Percentiles rank a stretch among this genome's conserved stretches.
Conservation (phyloP, 345 rosid species). For the Triadica sebifera region DNA sequence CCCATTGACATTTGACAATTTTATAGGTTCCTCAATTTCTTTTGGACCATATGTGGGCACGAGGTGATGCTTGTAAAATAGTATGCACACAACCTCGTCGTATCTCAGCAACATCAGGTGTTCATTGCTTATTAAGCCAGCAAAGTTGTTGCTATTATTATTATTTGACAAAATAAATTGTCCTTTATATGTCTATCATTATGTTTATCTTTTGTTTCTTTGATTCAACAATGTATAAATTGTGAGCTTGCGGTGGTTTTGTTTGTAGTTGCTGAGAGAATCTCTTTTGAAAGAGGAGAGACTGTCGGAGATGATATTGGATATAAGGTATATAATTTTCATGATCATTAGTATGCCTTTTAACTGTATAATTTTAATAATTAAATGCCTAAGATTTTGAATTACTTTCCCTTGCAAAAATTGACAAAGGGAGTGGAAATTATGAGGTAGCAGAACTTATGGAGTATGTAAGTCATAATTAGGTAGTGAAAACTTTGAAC, state of each 20-base stretch:
- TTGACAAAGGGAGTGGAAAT: neutral
- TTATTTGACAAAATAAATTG: slow-evolving; percentile 1
- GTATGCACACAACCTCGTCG: slow-evolving; percentile 98
- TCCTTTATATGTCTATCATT: no score
- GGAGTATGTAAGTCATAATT: neutral
- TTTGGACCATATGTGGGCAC: slow-evolving; percentile 77
- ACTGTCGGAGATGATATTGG: slow-evolving; percentile 75
- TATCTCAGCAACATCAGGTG: slow-evolving; percentile 93
- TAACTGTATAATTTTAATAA: neutral
- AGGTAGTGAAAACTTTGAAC: neutral
- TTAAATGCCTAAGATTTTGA: neutral
- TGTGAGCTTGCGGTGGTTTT: slow-evolving; percentile 14
- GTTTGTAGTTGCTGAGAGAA: slow-evolving; percentile 84
- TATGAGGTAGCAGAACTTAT: neutral
- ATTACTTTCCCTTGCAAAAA: no score
- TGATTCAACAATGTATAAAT: neutral
- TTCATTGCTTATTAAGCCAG: slow-evolving; percentile 14
- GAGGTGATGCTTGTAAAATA: slow-evolving; percentile 75
- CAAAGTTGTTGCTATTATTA: slow-evolving; percentile 2
- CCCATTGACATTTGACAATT: slow-evolving; percentile 12
- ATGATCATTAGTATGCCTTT: neutral
- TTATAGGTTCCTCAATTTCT: slow-evolving; percentile 87
- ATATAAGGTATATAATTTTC: slow-evolving; percentile 62
- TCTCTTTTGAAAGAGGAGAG: slow-evolving; percentile 83
- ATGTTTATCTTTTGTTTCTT: neutral